These are phyloP conservation scores for Elymus sibiricus DNA, from an alignment of 176 grass and related monocot genomes.

Conservation along the genomic window DNA sequence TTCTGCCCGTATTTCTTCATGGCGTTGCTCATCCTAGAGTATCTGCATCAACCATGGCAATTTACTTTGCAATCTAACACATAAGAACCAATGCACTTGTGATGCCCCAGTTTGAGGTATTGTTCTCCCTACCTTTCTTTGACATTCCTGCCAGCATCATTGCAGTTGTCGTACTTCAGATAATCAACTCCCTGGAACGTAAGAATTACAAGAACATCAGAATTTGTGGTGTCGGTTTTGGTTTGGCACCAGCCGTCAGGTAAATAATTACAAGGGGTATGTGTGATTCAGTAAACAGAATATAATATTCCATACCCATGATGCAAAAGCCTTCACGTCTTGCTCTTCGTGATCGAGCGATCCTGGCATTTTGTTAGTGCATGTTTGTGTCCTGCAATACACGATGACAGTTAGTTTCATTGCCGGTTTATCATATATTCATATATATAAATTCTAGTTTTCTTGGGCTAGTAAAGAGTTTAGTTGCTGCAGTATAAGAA, in stretches of 20 bases:
- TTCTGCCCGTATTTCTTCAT: conserved; percentile 64
- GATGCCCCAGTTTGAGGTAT: background rate
- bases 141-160: conserved; percentile 45
- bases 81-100: background rate
- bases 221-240: background rate
- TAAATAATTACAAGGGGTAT: background rate
- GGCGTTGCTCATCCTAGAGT: conserved; percentile 76
- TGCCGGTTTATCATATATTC: background rate
- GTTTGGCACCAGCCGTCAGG: background rate
- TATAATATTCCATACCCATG: conserved; percentile 52
- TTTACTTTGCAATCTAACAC: background rate
- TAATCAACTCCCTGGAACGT: conserved; percentile 72
- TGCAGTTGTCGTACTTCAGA: conserved; percentile 97
- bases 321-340: conserved; percentile 77
- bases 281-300: too few species aligned
- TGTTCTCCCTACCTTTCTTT: conserved; percentile 49
- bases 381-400: conserved; percentile 57
- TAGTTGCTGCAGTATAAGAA: background rate
- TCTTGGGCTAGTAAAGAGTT: background rate
- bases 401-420: background rate
- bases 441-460: background rate
- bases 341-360: conserved; percentile 88
- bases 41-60: conserved; percentile 42
- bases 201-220: conserved; percentile 20
- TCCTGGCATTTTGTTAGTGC: conserved; percentile 77